These are phyloP conservation scores for Cronartium quercuum DNA, from an alignment of 1,284 basidiomycete genomes.

Conservation along the genomic window DNA sequence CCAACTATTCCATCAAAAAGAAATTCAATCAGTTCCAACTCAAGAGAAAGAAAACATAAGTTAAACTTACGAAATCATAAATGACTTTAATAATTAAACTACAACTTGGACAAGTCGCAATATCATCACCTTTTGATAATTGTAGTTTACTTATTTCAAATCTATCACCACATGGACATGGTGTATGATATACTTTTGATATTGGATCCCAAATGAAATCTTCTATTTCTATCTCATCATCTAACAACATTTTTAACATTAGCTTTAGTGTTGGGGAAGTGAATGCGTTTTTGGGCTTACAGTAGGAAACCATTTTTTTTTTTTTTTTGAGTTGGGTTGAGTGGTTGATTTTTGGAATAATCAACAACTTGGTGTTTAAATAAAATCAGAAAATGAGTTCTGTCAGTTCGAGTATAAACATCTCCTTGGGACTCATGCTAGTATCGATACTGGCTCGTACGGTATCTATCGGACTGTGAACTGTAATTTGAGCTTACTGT, in stretches of 20 bases:
- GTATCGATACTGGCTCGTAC: no score
- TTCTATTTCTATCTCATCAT: conserved; percentile 91
- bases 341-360: no score
- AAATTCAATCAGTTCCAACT: background rate
- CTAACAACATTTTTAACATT: conserved; percentile 56
- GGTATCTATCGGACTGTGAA: no score
- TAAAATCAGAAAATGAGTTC: no score
- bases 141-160: conserved; percentile 91
- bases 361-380: no score
- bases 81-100: conserved; percentile 87
- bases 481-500: no score
- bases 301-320: conserved; percentile 23
- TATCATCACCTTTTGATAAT: conserved; percentile 82
- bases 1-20: background rate
- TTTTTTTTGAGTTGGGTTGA: background rate
- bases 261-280: background rate
- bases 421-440: no score
- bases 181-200: conserved; percentile 83
- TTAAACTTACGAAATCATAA: conserved; percentile 79
- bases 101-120: conserved; percentile 95
- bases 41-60: background rate
- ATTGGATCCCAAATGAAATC: conserved; percentile 86
- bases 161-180: conserved; percentile 95
- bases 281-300: background rate
- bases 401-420: no score